Evolutionary conservation across 352 stramenopile species (phyloP).

Genomic region (Phytophthora gonapodyides): DNA sequence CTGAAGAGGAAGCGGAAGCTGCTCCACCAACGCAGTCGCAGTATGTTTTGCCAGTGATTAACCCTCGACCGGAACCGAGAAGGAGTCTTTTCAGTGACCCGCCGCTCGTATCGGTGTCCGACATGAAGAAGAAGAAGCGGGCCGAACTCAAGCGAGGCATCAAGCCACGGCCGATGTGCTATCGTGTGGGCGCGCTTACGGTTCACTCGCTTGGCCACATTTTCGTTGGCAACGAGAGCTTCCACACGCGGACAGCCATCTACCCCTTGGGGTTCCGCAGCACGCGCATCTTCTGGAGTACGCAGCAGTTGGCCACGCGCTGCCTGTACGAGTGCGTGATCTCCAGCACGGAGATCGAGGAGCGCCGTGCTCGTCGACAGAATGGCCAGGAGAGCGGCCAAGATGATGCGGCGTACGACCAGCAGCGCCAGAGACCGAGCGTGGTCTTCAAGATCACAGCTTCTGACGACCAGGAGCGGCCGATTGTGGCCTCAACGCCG

Average conservation of each 20-base stretch:
- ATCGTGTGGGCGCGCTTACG: constrained; percentile 76
- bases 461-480: constrained; percentile 66
- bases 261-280: constrained; percentile 91
- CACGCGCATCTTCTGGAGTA: constrained; percentile 94
- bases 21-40: constrained; percentile 5
- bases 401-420: constrained; percentile 13
- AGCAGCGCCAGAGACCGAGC: constrained; percentile 27
- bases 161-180: constrained; percentile 55
- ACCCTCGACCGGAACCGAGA: constrained; percentile 46
- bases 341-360: constrained; percentile 76
- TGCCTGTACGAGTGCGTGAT: constrained; percentile 94
- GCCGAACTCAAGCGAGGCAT: constrained; percentile 43
- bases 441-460: constrained; percentile 81
- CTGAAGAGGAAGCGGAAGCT: neutral
- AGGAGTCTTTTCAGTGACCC: constrained; percentile 52
- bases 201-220: constrained; percentile 83
- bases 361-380: constrained; percentile 31
- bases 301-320: constrained; percentile 46
- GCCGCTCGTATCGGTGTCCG: constrained; percentile 44
- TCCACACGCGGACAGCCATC: constrained; percentile 88
- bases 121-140: constrained; percentile 73
- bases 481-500: constrained; percentile 65
- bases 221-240: constrained; percentile 79
- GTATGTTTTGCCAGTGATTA: constrained; percentile 51
- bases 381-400: constrained; percentile 22